These are phyloP conservation scores for Baudoinia panamericana DNA, from an alignment of 495 filamentous ascomycete genomes.

Conservation along the genomic window DNA sequence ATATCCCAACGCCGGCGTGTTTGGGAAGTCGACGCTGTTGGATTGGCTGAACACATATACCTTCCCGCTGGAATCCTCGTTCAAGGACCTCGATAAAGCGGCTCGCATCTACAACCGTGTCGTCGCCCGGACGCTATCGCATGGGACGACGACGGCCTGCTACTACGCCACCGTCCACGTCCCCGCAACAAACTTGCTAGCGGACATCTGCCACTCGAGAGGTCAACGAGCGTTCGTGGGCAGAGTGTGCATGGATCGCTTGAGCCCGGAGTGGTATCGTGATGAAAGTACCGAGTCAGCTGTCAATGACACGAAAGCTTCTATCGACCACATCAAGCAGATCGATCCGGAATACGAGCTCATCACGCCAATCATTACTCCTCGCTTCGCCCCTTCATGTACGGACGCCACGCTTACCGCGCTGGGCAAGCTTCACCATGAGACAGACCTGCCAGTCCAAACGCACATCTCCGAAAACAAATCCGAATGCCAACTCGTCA, in stretches of 20 bases:
- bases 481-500: slow-evolving; percentile 57
- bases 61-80: slow-evolving; percentile 77
- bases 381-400: slow-evolving; percentile 77
- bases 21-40: slow-evolving; percentile 77
- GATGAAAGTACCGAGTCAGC: slow-evolving; percentile 49
- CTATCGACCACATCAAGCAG: slow-evolving; percentile 50
- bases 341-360: slow-evolving; percentile 52
- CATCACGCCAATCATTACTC: slow-evolving; percentile 70
- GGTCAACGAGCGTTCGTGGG: slow-evolving; percentile 88
- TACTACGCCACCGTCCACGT: slow-evolving; percentile 88
- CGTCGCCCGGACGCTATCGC: slow-evolving; percentile 62
- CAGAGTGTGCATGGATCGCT: slow-evolving; percentile 77
- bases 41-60: slow-evolving; percentile 90
- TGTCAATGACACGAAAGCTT: slow-evolving; percentile 43
- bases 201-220: slow-evolving; percentile 55
- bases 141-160: slow-evolving; percentile 81
- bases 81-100: slow-evolving; percentile 40
- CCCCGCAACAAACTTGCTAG: slow-evolving; percentile 72
- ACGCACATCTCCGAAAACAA: slow-evolving; percentile 87
- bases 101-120: slow-evolving; percentile 56
- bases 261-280: slow-evolving; percentile 60
- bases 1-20: slow-evolving; percentile 84
- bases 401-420: slow-evolving; percentile 41
- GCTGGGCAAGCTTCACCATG: slow-evolving; percentile 50
- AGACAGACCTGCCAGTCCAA: slow-evolving; percentile 55